Base-by-base conservation (phyloP, 2,329 filamentous ascomycete genomes). In the Clarireedia paspali region DNA sequence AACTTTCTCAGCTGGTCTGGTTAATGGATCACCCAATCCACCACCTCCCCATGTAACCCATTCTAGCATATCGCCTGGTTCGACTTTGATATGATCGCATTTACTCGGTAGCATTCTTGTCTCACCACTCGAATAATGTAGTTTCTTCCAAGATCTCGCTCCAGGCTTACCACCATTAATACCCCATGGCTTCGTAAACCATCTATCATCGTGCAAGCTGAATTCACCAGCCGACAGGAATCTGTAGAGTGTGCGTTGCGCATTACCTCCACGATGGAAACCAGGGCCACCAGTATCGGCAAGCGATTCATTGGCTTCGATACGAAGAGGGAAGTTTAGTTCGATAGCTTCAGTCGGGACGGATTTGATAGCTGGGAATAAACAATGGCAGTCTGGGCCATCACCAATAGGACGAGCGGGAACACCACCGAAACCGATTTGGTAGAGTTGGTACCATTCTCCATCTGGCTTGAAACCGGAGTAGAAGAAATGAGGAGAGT, bases 291-390 rank as follows among this genome's bases (percentile, higher is more conserved):
- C 50, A 23, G 50, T 52, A 27, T 52, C 40, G 20, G 50, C 50
- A 24, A 52, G 40, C 15, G 50, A 52, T 46, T 52, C 50, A 46
- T 52, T 52, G 17, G 50, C 50, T 46, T 53, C 50, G 9, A 53
- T 53, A 5, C 50, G 50, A 3, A 47, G n/a, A 24, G 42, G 50
- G 12, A 53, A 53, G 26, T 47, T 53, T 4, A 53, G 50, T 34
- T 53, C 50, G 14, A 53, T 53, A 26, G 17, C 50, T 36, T 53
- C 50, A 46, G 20, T 46, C 12, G 50, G 50, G 14, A 53, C 27
- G 26, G 50, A 53, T 39, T 53, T 47, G 5, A 47, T 47, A 5
- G 50, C 42, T 20, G 42, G 50, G 27, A 53, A 53, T n/a, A 53
- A 38, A 20, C 50, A 46, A 26, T 53, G 50, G 23, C 42, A 53